A percentile compares a stretch with the other conserved stretches of the same genome.
Conservation (phyloP, 441 rosid species). For the Viola pubescens region DNA sequence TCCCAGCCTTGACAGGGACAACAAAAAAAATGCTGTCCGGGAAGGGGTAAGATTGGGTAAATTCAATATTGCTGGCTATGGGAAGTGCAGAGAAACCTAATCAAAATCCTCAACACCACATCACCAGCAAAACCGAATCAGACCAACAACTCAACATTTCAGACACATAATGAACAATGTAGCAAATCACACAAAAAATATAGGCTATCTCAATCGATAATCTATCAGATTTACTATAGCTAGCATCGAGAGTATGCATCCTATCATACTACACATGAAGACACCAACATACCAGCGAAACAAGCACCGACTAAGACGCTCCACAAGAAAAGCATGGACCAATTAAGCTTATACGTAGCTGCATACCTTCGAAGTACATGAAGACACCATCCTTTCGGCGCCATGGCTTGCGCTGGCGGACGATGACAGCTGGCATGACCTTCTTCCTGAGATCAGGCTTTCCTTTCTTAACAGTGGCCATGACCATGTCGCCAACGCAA, state of each 20-base stretch:
- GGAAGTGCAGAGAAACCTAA: too few species aligned
- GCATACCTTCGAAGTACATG: conserved; percentile 82
- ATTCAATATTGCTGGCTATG: too few species aligned
- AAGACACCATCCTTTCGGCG: conserved; percentile 88
- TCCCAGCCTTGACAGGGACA: too few species aligned
- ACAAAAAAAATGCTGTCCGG: too few species aligned
- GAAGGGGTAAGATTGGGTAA: too few species aligned
- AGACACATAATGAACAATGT: too few species aligned
- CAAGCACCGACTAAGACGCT: background rate
- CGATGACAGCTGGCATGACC: conserved; percentile 79
- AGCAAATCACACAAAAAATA: too few species aligned
- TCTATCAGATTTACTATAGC: conserved; percentile 1
- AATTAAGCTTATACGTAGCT: background rate
- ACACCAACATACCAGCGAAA: conserved; percentile 23
- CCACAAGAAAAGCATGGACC: background rate
- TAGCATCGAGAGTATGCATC: background rate
- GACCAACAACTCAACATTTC: too few species aligned
- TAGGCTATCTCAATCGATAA: background rate
- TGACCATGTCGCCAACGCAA: conserved; percentile 78
- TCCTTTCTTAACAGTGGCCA: conserved; percentile 81
- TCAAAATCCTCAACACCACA: too few species aligned
- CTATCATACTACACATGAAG: conserved; percentile 16
- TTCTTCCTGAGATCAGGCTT: conserved; percentile 74
- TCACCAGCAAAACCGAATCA: too few species aligned
- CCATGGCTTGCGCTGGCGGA: conserved; percentile 82